Evolutionary conservation across 208 protist species (phyloP).

Genomic region (Herpetomonas muscarum): DNA sequence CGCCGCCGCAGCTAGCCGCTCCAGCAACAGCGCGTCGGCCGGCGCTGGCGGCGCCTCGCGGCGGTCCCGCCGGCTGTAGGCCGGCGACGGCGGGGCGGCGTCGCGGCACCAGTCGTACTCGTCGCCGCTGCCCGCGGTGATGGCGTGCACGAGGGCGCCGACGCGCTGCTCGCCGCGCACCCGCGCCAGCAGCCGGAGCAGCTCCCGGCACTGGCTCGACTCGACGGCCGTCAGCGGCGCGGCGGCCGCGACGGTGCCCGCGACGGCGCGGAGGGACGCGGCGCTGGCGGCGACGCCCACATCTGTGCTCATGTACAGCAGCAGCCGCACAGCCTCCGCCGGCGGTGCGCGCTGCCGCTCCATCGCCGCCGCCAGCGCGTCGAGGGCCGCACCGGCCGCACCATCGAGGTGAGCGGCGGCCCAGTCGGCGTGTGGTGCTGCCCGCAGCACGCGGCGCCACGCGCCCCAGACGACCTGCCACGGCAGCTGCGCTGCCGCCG

Average conservation of each 20-base stretch:
- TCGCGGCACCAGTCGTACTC: neutral
- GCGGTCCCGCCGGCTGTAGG: neutral
- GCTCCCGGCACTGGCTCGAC: conserved; percentile 10
- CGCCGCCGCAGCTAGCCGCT: conserved; percentile 32
- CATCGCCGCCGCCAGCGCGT: conserved; percentile 20
- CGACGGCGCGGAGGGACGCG: conserved; percentile 6
- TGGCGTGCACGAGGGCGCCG: conserved; percentile 12
- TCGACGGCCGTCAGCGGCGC: conserved; percentile 19
- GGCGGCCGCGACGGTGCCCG: neutral
- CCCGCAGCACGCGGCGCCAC: conserved; percentile 8
- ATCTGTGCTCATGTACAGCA: conserved; percentile 10
- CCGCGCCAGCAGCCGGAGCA: conserved; percentile 11
- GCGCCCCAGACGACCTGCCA: conserved; percentile 6
- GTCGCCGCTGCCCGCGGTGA: conserved; percentile 4
- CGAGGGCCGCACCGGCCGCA: conserved; percentile 12
- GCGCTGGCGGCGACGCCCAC: conserved; percentile 7
- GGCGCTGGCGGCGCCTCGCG: neutral
- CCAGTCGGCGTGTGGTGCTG: conserved; percentile 12
- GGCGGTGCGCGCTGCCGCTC: conserved; percentile 15
- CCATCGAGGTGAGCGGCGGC: conserved; percentile 12
- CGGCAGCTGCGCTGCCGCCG: conserved; percentile 6
- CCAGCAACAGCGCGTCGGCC: neutral
- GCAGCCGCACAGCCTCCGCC: conserved; percentile 18
- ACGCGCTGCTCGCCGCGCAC: conserved; percentile 25
- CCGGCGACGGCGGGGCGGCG: neutral